Percentiles rank a stretch among this genome's conserved stretches.
phyloP scores from a whole-genome alignment of 225 moss, liverwort and hornwort genomes.

The Sphagnum tenellum region DNA sequence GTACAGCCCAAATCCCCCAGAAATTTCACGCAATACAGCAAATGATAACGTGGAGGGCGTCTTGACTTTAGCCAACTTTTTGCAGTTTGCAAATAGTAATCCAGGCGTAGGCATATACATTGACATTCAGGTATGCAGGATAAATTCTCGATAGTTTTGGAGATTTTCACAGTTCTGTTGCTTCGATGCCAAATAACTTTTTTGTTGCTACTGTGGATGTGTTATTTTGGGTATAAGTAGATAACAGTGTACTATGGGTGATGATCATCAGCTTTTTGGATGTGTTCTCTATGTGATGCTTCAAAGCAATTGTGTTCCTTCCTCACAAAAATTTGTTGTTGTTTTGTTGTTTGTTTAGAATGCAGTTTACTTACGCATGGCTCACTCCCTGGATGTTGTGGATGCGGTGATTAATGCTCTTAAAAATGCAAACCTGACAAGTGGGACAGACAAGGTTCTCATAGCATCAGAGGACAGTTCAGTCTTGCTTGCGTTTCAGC shows the following conservation, averaged over 20 bases:
- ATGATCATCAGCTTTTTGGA: no score
- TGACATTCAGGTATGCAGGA: slow-evolving; percentile 26
- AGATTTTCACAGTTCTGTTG: no score
- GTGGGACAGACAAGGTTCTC: slow-evolving; percentile 38
- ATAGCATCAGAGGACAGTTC: slow-evolving; percentile 79
- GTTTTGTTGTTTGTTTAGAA: slow-evolving; percentile 29
- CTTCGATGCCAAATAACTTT: no score
- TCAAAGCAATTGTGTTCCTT: no score
- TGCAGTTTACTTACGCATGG: slow-evolving; percentile 61
- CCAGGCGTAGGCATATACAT: slow-evolving; percentile 23
- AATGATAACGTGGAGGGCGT: slow-evolving; percentile 4
- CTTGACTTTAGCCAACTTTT: slow-evolving; percentile 23
- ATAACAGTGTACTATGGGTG: no score
- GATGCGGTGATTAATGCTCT: slow-evolving; percentile 61
- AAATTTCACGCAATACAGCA: no score
- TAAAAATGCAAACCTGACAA: slow-evolving; percentile 49
- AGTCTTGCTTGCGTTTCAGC: slow-evolving; percentile 56
- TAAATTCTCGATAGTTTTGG: no score
- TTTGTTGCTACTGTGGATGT: no score
- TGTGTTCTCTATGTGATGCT: no score
- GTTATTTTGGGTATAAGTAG: no score
- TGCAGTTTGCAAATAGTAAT: slow-evolving; percentile 29
- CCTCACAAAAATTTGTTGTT: no score
- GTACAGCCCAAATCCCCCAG: no score
- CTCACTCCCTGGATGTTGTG: slow-evolving; percentile 43